Base-by-base conservation (phyloP, 2,329 filamentous ascomycete genomes). In the Elsinoe batatas region DNA sequence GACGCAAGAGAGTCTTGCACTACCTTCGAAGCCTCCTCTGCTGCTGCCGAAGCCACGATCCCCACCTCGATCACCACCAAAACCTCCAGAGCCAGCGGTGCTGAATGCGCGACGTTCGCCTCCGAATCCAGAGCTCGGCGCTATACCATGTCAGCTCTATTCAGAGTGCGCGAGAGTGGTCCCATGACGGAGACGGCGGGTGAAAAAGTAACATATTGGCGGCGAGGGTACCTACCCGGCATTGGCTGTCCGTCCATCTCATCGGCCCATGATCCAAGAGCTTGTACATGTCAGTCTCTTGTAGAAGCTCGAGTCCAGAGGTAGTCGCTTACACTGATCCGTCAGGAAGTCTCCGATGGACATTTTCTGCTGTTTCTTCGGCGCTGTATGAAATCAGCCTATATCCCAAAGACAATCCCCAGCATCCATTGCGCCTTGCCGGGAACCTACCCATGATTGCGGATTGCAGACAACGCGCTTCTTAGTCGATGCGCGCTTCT, bases 351-450 rank as follows among this genome's bases (percentile, higher is more conserved):
- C 88, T 79, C 89, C 88, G 71, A 97, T 84, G 79, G 88, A 89
- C 87, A 98, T 91, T 81, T 94, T 98, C 83, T 95, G 86, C 74
- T 83, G 80, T 76, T 94, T 94, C 73, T 91, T 88, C 64, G 91
- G 91, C 81, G 87, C 91, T 95, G 68, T 59, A 70, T 49, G 56
- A 17, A 26, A 53, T 59, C 55, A 58, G 56, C 42, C 32, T 37
- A 44, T 30, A 33, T 18, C 30, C 37, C 15, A 15, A 10, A 11
- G 33, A 35, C 33, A 10, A 17, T 37, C 18, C 15, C 33, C 17
- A 33, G 6, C 33, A 35, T 17, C 32, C 12, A 36, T 13, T 43
- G 6, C 12, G 36, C 51, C n/a, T 54, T 55, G 26, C 33, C 17
- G 37, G 60, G 59, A 50, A 62, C 71, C 50, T 66, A 74, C 72